Conservation (phyloP, 2,329 filamentous ascomycete species). For the Fusarium verrucosum region DNA sequence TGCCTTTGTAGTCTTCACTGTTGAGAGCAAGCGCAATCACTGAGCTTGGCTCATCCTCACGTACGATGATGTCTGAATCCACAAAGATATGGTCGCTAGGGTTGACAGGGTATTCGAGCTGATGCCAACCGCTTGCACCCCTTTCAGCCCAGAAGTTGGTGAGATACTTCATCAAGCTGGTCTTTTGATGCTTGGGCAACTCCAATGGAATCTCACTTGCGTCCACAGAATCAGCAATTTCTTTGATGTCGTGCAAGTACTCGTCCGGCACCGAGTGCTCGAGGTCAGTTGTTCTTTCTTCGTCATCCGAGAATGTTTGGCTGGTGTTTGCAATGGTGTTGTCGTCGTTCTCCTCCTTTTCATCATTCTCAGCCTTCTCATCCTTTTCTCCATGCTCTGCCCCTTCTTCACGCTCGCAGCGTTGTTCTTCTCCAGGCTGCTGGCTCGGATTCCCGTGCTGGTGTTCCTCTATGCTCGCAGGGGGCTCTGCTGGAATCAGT, state of each 20-base stretch:
- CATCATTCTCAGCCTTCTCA: constrained; percentile 42
- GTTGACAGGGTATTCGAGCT: constrained; percentile 90
- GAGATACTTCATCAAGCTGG: constrained; percentile 91
- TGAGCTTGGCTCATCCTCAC: constrained; percentile 96
- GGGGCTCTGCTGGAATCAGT: constrained; percentile 39
- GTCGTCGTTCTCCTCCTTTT: constrained; percentile 46
- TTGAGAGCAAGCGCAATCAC: constrained; percentile 92
- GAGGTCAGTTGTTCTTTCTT: constrained; percentile 74
- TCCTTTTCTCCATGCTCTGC: constrained; percentile 31
- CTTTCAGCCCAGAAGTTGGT: constrained; percentile 99
- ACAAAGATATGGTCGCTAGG: constrained; percentile 94
- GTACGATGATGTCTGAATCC: constrained; percentile 95
- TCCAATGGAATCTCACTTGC: constrained; percentile 72
- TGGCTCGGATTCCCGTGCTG: constrained; percentile 41
- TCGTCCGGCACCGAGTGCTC: constrained; percentile 77
- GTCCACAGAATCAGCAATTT: constrained; percentile 70
- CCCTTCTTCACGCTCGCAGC: constrained; percentile 32
- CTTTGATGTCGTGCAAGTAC: constrained; percentile 69
- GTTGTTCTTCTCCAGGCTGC: constrained; percentile 43
- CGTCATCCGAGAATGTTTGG: constrained; percentile 73
- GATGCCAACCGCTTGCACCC: constrained; percentile 92
- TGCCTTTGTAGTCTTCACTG: constrained; percentile 85
- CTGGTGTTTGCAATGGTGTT: constrained; percentile 45
- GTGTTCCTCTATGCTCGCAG: constrained; percentile 38
- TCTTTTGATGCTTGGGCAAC: constrained; percentile 91